Evolutionary conservation across 371 early-diverging fungal genomes (phyloP), one percentile per base, ranked within the genome.

Genomic region (Polyrhizophydium stewartii): DNA sequence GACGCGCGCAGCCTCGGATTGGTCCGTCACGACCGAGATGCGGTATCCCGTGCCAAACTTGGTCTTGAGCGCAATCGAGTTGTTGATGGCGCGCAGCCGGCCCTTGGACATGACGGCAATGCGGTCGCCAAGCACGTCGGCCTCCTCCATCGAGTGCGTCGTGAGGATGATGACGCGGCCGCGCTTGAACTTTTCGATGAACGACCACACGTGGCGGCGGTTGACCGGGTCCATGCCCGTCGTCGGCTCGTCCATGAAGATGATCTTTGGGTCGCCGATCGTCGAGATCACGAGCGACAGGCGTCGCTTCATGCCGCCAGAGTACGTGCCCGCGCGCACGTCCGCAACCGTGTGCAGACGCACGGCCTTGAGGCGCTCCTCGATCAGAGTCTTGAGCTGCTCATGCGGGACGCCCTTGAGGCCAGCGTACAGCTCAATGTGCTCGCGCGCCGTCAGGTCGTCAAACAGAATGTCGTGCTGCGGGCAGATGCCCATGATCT

Each of bases 241-340:
- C 1, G 89, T 87, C 0, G 87, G 86, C 63, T 90, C 87, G 73
- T 91, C 92, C 75, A 91, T 70, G 69, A 92, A 85, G 45, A 89
- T 74, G 58, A 89, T 80, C 55, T 73, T 72, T 33, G 90, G 89
- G 65, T 87, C 87, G 27, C 90, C 89, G 40, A 92, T 81, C 6
- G 88, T 85, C 21, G 89, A 81, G 49, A 89, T 86, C 35, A 87
- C 80, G 58, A 90, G 74, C n/a, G 85, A 83, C 55, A 90, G 69
- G 49, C 89, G 81, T 53, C 91, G 83, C 72, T 89, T 90, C 87
- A 90, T 86, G 25, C 74, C 83, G 37, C 87, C 86, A 51, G 84
- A 84, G 66, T 82, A 87, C 5, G 83, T 80, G 22, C 79, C 71
- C 1, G 83, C 82, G 7, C 79, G 74, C 37, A 79, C 77, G 33